phyloP scores from a whole-genome alignment of 2,329 filamentous ascomycete genomes.

The Fusarium subglutinans region DNA sequence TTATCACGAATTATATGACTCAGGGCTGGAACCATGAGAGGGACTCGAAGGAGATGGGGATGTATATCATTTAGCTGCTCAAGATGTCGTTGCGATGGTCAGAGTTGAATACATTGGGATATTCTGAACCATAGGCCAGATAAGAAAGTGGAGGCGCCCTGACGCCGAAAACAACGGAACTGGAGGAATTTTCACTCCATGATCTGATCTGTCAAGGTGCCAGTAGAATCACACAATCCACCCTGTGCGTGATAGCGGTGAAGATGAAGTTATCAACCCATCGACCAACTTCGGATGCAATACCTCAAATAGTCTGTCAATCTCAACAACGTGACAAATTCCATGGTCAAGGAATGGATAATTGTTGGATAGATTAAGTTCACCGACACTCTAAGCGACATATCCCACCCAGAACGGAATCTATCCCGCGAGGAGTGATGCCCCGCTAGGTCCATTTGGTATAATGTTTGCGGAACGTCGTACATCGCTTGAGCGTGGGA shows the following conservation, averaged over 20 bases:
- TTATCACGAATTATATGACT: conserved; percentile 25
- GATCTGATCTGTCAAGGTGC: not conserved
- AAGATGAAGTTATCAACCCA: not conserved
- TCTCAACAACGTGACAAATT: not conserved
- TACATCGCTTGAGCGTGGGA: not conserved
- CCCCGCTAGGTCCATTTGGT: not conserved
- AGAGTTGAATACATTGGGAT: no score
- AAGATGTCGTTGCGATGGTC: accelerated
- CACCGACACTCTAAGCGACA: not conserved
- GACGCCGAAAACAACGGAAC: no score
- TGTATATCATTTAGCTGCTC: conserved; percentile 28
- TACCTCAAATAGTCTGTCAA: not conserved
- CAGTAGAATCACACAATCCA: not conserved
- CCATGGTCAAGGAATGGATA: not conserved
- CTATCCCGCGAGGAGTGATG: not conserved
- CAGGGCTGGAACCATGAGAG: conserved; percentile 20
- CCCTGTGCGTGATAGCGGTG: not conserved
- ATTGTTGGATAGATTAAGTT: not conserved
- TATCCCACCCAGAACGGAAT: not conserved
- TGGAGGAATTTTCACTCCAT: not conserved
- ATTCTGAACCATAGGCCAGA: not conserved
- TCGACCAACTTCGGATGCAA: not conserved
- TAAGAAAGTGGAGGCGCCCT: not conserved
- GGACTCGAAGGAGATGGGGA: conserved; percentile 11
- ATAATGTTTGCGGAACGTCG: not conserved